A percentile compares a stretch with the other conserved stretches of the same genome.
These are phyloP conservation scores for Pythium pyrilobum DNA, from an alignment of 352 stramenopile species.

Conservation along the genomic window DNA sequence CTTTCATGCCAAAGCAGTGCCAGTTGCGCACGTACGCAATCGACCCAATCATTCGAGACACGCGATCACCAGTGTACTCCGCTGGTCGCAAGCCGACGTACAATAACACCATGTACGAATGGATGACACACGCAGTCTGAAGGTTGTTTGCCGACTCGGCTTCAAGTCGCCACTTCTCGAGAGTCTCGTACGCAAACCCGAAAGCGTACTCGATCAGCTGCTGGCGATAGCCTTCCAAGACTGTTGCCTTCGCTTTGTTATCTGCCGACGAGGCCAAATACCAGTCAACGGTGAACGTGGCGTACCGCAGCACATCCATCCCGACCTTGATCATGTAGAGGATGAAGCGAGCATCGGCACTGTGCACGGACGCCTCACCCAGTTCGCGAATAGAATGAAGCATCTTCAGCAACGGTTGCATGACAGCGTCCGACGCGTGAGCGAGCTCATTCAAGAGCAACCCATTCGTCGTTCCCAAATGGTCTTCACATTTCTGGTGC, in stretches of 20 bases:
- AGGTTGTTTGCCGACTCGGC: constrained; percentile 70
- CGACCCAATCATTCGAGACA: constrained; percentile 72
- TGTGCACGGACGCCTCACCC: constrained; percentile 76
- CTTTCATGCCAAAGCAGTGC: constrained; percentile 88
- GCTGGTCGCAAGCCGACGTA: constrained; percentile 61
- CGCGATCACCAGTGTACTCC: constrained; percentile 63
- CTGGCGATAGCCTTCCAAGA: constrained; percentile 48
- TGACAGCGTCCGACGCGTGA: constrained; percentile 90
- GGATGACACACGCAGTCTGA: constrained; percentile 78
- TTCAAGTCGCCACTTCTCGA: constrained; percentile 77
- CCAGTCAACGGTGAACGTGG: constrained; percentile 67
- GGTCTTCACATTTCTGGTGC: constrained; percentile 79
- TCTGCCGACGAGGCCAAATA: constrained; percentile 20
- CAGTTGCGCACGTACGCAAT: constrained; percentile 88
- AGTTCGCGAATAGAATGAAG: constrained; percentile 77
- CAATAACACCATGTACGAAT: constrained; percentile 73
- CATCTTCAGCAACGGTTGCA: constrained; percentile 76
- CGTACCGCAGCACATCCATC: constrained; percentile 73
- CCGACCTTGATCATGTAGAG: constrained; percentile 86
- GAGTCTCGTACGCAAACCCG: constrained; percentile 59
- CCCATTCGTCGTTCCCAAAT: constrained; percentile 94
- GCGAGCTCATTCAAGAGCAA: constrained; percentile 98
- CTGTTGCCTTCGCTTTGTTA: constrained; percentile 29
- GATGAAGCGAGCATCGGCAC: constrained; percentile 78
- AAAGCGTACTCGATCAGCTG: constrained; percentile 55